Base-by-base conservation (phyloP, 108 stramenopile species). In the Halocafeteria seosinensis region DNA sequence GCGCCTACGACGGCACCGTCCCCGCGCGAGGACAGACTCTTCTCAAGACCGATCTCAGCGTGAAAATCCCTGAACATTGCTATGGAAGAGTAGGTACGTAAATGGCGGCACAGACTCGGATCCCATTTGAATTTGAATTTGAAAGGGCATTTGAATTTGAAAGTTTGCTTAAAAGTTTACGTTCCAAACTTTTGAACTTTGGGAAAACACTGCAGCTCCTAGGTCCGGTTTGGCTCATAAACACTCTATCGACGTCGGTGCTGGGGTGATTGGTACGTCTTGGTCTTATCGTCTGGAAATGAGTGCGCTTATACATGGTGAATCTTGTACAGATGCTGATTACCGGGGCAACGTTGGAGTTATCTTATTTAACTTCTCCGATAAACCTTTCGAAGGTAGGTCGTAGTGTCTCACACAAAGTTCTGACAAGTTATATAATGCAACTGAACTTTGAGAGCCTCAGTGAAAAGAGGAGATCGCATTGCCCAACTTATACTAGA, bases 401-500 rank as follows among this genome's bases (percentile, higher is more conserved):
- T n/a, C n/a, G n/a, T n/a, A n/a, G n/a, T n/a, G n/a, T n/a, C n/a
- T n/a, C n/a, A n/a, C n/a, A n/a, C n/a, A n/a, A n/a, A n/a, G n/a
- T n/a, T n/a, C n/a, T n/a, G n/a, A n/a, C n/a, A n/a, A n/a, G n/a
- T n/a, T n/a, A n/a, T n/a, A n/a, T n/a, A n/a, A n/a, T n/a, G n/a
- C n/a, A n/a, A n/a, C n/a, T n/a, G n/a, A n/a, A n/a, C n/a, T n/a
- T n/a, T n/a, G n/a, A n/a, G n/a, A n/a, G n/a, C n/a, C 6, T 68
- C 71, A 32, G 78, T 95, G 27, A 65, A 76, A 26, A 63, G 65
- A 26, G 95, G 95, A n/a, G 95, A 98, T 73, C 86, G 95, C 25
- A 86, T 98, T 61, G 95, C 95, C 1, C 95, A 98, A 74, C 78
- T 98, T n/a, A 88, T 98, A 61, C 68, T 98, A 38, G 95, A 98